Evolutionary conservation across 1,284 basidiomycete species (phyloP).

Genomic region (Phaffia rhodozyma): DNA sequence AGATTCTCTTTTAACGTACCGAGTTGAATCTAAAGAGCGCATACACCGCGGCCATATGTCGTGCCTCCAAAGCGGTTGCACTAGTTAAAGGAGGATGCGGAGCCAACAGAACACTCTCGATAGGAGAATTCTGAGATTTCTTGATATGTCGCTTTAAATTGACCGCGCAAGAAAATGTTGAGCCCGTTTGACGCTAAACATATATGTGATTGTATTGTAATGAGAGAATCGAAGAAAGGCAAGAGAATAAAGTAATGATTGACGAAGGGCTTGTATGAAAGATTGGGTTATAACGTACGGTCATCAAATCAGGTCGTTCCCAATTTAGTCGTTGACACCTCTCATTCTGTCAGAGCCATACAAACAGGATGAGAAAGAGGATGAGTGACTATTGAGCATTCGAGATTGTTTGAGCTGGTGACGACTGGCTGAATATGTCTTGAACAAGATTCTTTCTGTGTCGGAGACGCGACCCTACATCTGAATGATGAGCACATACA

Average conservation of each 20-base stretch:
- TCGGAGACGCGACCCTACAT: background rate
- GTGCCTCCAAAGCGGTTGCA: conserved; percentile 56
- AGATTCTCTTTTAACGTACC: too few relatives aligned
- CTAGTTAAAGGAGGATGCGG: conserved; percentile 56
- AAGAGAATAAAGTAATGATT: background rate
- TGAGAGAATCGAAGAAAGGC: too few relatives aligned
- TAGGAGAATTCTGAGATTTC: conserved; percentile 41
- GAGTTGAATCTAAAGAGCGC: conserved; percentile 67
- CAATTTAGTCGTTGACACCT: conserved; percentile 76
- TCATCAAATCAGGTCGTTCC: conserved; percentile 63
- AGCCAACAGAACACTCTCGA: conserved; percentile 53
- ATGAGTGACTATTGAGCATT: too few relatives aligned
- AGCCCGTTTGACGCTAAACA: conserved; percentile 1
- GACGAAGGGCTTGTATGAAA: background rate
- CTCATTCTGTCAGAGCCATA: conserved; percentile 50
- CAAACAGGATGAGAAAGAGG: background rate
- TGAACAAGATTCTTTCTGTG: background rate
- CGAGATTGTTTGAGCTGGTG: background rate
- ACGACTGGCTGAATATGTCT: too few relatives aligned
- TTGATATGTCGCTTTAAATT: conserved; percentile 20
- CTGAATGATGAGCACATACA: background rate
- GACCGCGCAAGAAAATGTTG: conserved; percentile 11
- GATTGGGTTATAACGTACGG: conserved; percentile 40
- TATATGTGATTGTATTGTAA: background rate
- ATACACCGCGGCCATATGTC: conserved; percentile 78